Percentiles rank a stretch among this genome's conserved stretches.
phyloP scores from a whole-genome alignment of 768 basidiomycete species.

The Terana coerulea region DNA sequence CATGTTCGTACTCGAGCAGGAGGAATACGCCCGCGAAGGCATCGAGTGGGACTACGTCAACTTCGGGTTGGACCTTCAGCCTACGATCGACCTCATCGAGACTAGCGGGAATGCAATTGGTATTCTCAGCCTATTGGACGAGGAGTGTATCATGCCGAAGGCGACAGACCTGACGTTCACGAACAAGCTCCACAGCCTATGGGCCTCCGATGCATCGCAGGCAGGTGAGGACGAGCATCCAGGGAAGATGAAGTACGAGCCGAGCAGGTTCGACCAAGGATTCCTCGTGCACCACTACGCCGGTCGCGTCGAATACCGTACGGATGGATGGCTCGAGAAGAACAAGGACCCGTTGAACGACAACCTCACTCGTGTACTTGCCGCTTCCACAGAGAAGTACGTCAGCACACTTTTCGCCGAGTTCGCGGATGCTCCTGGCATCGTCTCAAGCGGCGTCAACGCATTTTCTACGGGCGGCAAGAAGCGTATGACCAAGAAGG shows the following conservation, averaged over 20 bases:
- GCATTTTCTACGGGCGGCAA: slow-evolving; percentile 45
- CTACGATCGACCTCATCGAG: slow-evolving; percentile 98
- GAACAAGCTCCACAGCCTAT: slow-evolving; percentile 81
- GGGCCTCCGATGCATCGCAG: slow-evolving; percentile 46
- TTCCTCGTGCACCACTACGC: slow-evolving; percentile 97
- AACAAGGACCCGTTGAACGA: slow-evolving; percentile 99
- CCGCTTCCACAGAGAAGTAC: slow-evolving; percentile 77
- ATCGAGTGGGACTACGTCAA: slow-evolving; percentile 99
- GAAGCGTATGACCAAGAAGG: slow-evolving; percentile 84
- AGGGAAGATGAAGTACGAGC: slow-evolving; percentile 79
- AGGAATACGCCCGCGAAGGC: slow-evolving; percentile 93
- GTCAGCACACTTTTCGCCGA: slow-evolving; percentile 84
- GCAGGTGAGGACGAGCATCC: slow-evolving; percentile 55
- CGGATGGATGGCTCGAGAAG: slow-evolving; percentile 97
- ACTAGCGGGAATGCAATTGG: slow-evolving; percentile 69
- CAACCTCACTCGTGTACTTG: slow-evolving; percentile 86
- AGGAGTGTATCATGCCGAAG: slow-evolving; percentile 99
- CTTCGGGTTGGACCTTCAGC: slow-evolving; percentile 95
- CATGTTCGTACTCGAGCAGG: slow-evolving; percentile 99
- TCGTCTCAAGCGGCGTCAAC: slow-evolving; percentile 31
- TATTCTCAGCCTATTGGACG: slow-evolving; percentile 89
- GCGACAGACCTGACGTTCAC: slow-evolving; percentile 94
- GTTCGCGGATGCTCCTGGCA: slow-evolving; percentile 47
- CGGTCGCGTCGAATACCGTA: slow-evolving; percentile 93
- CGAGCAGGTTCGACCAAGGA: slow-evolving; percentile 86